Percentiles rank a stretch among this genome's conserved stretches.
These are phyloP conservation scores for Conidiobolus incongruus DNA, from an alignment of 371 early-diverging fungal species.

Conservation along the genomic window DNA sequence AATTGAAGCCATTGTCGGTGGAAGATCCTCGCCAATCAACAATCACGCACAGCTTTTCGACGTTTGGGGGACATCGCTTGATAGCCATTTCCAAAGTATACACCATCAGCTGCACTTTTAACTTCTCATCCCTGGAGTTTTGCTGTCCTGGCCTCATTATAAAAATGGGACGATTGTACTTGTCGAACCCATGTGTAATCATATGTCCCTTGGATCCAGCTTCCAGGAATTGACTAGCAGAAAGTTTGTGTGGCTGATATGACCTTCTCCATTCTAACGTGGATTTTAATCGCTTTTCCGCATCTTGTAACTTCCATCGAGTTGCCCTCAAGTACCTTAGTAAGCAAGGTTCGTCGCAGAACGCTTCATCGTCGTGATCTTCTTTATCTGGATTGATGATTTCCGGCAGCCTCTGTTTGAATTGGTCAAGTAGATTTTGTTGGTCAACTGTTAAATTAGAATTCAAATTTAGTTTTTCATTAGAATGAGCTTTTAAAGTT, in stretches of 20 bases:
- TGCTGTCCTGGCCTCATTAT: slow-evolving; percentile 49
- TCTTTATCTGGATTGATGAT: no score
- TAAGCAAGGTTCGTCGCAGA: slow-evolving; percentile 22
- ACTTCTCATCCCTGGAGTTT: slow-evolving; percentile 49
- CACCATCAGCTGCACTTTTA: slow-evolving; percentile 51
- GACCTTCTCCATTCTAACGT: slow-evolving; percentile 52
- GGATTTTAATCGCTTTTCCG: slow-evolving; percentile 32
- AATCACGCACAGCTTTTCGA: slow-evolving; percentile 41
- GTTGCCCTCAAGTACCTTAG: slow-evolving; percentile 54
- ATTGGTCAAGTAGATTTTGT: no score
- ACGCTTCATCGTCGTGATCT: background rate
- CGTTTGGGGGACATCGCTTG: slow-evolving; percentile 44
- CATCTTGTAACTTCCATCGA: slow-evolving; percentile 37
- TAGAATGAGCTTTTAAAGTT: no score
- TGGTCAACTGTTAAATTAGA: no score
- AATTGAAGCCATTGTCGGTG: slow-evolving; percentile 40
- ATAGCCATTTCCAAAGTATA: slow-evolving; percentile 56
- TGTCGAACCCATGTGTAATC: slow-evolving; percentile 51
- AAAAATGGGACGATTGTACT: slow-evolving; percentile 33
- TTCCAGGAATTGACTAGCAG: slow-evolving; percentile 35
- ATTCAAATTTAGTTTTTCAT: no score
- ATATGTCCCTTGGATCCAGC: slow-evolving; percentile 64
- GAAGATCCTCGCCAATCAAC: slow-evolving; percentile 56
- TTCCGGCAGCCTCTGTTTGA: no score
- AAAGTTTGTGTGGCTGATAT: slow-evolving; percentile 46